These are phyloP conservation scores for Nadsonia starkeyi-henricii DNA, from an alignment of 1,139 yeast species.

Conservation along the genomic window DNA sequence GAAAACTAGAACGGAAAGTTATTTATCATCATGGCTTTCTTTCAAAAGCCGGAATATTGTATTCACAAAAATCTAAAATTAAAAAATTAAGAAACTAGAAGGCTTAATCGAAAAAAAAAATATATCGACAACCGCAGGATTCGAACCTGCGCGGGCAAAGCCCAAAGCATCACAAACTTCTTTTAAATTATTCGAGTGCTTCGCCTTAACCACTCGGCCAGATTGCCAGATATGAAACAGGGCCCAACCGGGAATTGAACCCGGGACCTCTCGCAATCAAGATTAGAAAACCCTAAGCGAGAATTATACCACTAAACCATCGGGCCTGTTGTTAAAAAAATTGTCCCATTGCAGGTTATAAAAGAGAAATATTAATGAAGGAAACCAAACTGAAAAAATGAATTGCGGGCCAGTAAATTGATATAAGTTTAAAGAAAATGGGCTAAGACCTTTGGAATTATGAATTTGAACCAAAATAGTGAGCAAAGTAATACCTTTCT, in stretches of 20 bases:
- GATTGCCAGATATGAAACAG: not conserved
- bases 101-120: not conserved
- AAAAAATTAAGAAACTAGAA: no score
- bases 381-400: no score
- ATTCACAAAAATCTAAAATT: no score
- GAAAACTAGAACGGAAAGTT: not conserved
- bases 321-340: no score
- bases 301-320: not conserved
- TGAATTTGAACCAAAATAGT: no score
- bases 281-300: not conserved
- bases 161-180: slow-evolving; percentile 3
- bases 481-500: no score
- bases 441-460: no score
- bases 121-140: slow-evolving; percentile 6
- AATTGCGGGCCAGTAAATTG: no score
- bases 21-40: not conserved
- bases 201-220: slow-evolving; percentile 1
- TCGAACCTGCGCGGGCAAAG: slow-evolving; percentile 8
- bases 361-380: no score
- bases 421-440: no score
- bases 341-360: no score
- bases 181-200: not conserved
- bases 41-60: no score
- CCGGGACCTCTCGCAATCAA: not conserved
- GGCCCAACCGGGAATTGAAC: slow-evolving; percentile 1